A percentile compares a stretch with the other conserved stretches of the same genome.
Evolutionary conservation across 345 rosid species (phyloP).

Genomic region (Murraya koenigii): DNA sequence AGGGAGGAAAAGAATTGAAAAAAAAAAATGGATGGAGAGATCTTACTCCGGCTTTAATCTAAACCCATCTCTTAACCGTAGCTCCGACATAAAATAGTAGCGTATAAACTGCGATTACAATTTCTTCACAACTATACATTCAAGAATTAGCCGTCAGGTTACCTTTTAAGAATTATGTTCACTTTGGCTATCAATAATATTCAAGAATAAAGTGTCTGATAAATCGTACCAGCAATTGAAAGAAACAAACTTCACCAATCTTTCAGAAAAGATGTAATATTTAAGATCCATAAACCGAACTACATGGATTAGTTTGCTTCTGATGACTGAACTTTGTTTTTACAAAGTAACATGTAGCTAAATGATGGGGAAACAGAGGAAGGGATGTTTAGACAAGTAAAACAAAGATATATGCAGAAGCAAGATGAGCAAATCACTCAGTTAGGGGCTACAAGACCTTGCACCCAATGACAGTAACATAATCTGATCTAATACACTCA

Average conservation of each 20-base stretch:
- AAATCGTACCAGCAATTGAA: neutral
- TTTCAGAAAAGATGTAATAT: neutral
- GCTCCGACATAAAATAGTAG: too few relatives aligned
- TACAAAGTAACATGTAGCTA: slow-evolving; percentile 5
- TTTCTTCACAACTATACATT: too few relatives aligned
- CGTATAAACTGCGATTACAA: too few relatives aligned
- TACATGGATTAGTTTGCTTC: slow-evolving; percentile 7
- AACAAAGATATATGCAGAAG: neutral
- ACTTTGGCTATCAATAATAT: too few relatives aligned
- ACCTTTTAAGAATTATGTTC: too few relatives aligned
- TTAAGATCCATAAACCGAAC: neutral
- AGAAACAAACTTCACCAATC: neutral
- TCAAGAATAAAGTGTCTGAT: neutral
- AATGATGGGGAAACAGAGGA: neutral
- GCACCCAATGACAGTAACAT: neutral
- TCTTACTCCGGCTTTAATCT: too few relatives aligned
- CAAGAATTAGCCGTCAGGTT: too few relatives aligned
- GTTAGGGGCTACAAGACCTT: neutral
- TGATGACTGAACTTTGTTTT: neutral
- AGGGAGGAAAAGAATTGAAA: too few relatives aligned
- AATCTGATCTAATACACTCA: slow-evolving; percentile 5
- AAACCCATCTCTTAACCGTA: too few relatives aligned
- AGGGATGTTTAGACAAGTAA: too few relatives aligned
- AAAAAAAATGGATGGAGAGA: too few relatives aligned
- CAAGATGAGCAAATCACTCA: neutral